Base-by-base conservation (phyloP, 2,329 filamentous ascomycete species). In the Ophiostoma montium region DNA sequence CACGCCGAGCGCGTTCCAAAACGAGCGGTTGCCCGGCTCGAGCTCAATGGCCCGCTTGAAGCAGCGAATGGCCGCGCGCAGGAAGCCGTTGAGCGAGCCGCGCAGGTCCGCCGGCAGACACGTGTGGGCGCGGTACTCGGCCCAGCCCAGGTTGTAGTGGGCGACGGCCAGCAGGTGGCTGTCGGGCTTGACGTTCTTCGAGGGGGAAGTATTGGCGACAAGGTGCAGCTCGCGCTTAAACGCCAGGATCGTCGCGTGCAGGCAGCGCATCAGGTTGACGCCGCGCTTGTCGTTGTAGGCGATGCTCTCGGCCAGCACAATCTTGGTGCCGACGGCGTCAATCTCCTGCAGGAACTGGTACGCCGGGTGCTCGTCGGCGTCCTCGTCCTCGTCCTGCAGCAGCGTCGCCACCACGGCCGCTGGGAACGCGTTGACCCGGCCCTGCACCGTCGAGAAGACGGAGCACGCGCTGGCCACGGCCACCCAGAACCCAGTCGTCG, bases 31-130 rank as follows among this genome's bases (percentile, higher is more conserved):
- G 47, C 88, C 86, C 7, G 89, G 85, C 64, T 98, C 94, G 1
- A 95, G 72, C 65, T 96, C 92, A 55, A 98, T 98, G 1, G 92
- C 86, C 41, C 86, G 76, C 67, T 98, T 98, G 74, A 98, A 96
- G 58, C 86, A 92, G 49, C 82, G 76, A 54, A 96, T 83, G 1
- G 92, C 78, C 7, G 88, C 82, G 62, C 84, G 89, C 43, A 92
- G 70, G 56, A 87, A 88, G 56, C 74, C 75, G 59, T 78, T 75
- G 16, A 73, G 70, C 58, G 74, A 82, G 58, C 78, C 80, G 33
- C 67, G 68, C 43, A 72, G 59, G 3, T 65, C 60, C 1, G 62
- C 61, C 33, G 73, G 74, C 18, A 86, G 69, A 59, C 79, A 86
- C 11, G 71, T 68, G 60, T 94, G 86, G 1, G 88, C 85, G 41